Percentiles rank a stretch among this genome's conserved stretches.
Conservation (phyloP, 805 yeast species). For the Yarrowia osloensis region DNA sequence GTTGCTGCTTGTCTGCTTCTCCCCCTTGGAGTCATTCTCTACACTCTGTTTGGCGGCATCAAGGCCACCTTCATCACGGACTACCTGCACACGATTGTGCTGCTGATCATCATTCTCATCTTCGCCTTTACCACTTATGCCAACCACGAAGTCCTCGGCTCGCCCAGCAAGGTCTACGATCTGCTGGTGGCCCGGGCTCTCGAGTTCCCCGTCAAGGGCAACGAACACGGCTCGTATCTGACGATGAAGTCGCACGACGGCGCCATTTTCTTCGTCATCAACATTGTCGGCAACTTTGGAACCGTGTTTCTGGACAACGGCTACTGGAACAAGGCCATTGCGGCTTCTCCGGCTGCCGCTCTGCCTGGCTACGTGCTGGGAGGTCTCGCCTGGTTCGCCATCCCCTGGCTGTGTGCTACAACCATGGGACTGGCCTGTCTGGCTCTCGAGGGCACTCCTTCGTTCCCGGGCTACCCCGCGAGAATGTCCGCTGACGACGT, state of each 20-base stretch:
- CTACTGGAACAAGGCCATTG: conserved; percentile 87
- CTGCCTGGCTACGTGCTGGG: conserved; percentile 87
- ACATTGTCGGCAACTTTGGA: conserved; percentile 85
- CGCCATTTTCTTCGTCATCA: conserved; percentile 87
- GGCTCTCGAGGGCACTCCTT: conserved; percentile 65
- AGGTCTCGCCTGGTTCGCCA: conserved; percentile 88
- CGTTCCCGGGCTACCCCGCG: conserved; percentile 79
- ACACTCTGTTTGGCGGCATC: conserved; percentile 79
- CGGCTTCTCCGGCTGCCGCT: conserved; percentile 80
- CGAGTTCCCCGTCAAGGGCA: conserved; percentile 69
- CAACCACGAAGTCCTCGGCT: conserved; percentile 67
- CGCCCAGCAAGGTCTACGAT: conserved; percentile 81
- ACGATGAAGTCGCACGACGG: conserved; percentile 86
- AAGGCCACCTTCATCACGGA: conserved; percentile 82
- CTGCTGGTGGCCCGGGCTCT: conserved; percentile 58
- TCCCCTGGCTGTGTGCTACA: conserved; percentile 79
- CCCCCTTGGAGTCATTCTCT: conserved; percentile 76
- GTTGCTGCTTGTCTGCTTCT: conserved; percentile 80
- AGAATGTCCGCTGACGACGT: conserved; percentile 67
- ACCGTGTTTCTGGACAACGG: conserved; percentile 86
- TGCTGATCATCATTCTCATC: conserved; percentile 73
- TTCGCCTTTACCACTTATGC: conserved; percentile 82
- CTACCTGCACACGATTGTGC: conserved; percentile 76
- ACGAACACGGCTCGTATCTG: conserved; percentile 81
- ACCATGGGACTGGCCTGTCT: conserved; percentile 86